Evolutionary conservation across 257 asterid species (phyloP), one percentile per base, ranked within the genome.

Genomic region (Oldenlandia corymbosa): DNA sequence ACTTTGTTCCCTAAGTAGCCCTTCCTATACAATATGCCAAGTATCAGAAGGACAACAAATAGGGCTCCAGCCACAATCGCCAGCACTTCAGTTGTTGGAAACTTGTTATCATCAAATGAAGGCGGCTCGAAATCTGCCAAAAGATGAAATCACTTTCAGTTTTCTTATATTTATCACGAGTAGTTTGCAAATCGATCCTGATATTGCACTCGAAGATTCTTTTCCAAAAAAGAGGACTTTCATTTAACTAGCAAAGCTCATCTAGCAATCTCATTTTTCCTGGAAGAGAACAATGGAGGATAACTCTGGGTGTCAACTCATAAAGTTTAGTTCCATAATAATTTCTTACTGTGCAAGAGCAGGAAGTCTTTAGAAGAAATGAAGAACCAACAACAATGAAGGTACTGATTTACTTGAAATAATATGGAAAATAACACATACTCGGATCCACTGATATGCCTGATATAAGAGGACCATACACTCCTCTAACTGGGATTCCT

Each of bases 361-460:
- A 27, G 9, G 41, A 61, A 57, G 62, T 17, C n/a, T 16, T 39
- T 13, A 13, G 66, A 62, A 46, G 43, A 5, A 46, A 45, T 10
- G 55, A 43, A 16, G 41, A 7, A 2, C 1, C 16, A 1, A 9
- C 60, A 41, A 6, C 27, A n/a, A 53, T 20, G 18, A 53, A 27
- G 41, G 21, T 61, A 42, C 27, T 24, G 26, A 53, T 39, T 24
- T 49, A 28, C 20, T 53, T 53, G n/a, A 41, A n/a, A 57, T 18
- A 54, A 24, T 59, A 49, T 34, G 41, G 28, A 32, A 34, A 23
- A n/a, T n/a, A n/a, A n/a, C 50, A 55, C 98, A 20, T 85, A 91
- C 98, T 86, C 30, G 95, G 90, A 69, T 74, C 85, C 2, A 91
- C 93, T 26, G 96, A 83, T 79, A 91, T 86, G 50, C 96, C 96